phyloP scores from a whole-genome alignment of 192 early-diverging fungal species.

The Dimargaris cristalligena region DNA sequence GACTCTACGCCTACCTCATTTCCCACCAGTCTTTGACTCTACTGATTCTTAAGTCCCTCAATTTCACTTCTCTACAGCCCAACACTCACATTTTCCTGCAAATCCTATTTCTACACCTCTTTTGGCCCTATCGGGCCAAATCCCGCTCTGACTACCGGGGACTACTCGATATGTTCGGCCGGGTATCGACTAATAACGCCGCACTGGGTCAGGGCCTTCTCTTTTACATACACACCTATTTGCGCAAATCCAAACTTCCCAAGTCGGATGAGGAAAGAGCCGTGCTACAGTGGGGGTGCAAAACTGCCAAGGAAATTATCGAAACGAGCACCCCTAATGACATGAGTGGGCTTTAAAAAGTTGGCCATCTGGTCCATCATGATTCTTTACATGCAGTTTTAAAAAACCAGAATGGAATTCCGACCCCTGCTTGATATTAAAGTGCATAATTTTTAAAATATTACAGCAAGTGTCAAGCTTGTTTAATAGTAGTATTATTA shows the following conservation, averaged over 20 bases:
- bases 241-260: constrained; percentile 39
- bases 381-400: no score
- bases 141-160: constrained; percentile 32
- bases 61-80: constrained; percentile 46
- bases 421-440: no score
- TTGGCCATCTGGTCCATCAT: no score
- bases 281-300: constrained; percentile 45
- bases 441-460: no score
- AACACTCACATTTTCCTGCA: constrained; percentile 51
- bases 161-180: constrained; percentile 36
- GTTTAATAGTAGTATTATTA: no score
- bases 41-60: constrained; percentile 46
- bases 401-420: no score
- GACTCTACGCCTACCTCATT: constrained; percentile 70
- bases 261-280: constrained; percentile 45
- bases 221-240: constrained; percentile 69
- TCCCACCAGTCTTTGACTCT: constrained; percentile 50
- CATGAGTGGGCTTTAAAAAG: no score
- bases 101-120: constrained; percentile 50
- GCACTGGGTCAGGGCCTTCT: constrained; percentile 66
- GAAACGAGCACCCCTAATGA: no score
- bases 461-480: no score
- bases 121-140: constrained; percentile 36
- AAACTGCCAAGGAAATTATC: constrained; percentile 43
- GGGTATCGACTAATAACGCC: constrained; percentile 30